Evolutionary conservation across 768 basidiomycete genomes (phyloP), one percentile per base, ranked within the genome.

Genomic region (Hericium alpestre): DNA sequence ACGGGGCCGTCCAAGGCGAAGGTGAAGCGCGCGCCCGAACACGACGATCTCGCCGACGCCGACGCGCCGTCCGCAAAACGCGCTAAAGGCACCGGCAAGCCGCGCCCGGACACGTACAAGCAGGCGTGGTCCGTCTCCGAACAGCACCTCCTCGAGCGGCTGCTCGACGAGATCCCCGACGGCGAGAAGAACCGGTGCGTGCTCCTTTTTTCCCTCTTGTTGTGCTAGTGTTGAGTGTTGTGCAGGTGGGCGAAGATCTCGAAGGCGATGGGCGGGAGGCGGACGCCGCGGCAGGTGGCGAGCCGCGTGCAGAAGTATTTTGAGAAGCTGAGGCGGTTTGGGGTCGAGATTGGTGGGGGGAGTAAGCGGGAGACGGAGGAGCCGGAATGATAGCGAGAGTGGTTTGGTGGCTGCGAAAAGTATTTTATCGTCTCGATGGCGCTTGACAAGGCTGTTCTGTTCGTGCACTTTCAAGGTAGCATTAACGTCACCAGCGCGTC

Each of bases 221-320:
- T 15, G 16, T 15, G 16, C 18, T 10, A 15, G 20, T n/a, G 43
- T 20, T 46, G n/a, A 20, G 32, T 20, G 61, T 32, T 25, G 15
- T 23, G 50, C 63, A 90, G 88, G 54, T 91, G 86, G 86, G 75
- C 82, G 56, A 87, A 88, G 69, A 91, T 91, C 53, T 91, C 89
- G 13, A 73, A 76, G 54, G 90, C 86, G 38, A 92, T 92, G 90
- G 74, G 81, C 51, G 89, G 89, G 0, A 74, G 74, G 47, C 72
- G 89, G 57, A 90, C 90, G 3, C 83, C 89, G 4, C 72, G 88
- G 59, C 90, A 92, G 72, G 90, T 92, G n/a, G 88, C 88, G 39
- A 90, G 87, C 72, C 79, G 88, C 16, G 89, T 92, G 55, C 90
- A 92, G 64, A 92, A 92, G 70, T 91, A 90, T 69, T 85, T 89